A percentile compares a stretch with the other conserved stretches of the same genome.
These are phyloP conservation scores for Boletus vermiculosoides DNA, from an alignment of 768 basidiomycete species.

Conservation along the genomic window DNA sequence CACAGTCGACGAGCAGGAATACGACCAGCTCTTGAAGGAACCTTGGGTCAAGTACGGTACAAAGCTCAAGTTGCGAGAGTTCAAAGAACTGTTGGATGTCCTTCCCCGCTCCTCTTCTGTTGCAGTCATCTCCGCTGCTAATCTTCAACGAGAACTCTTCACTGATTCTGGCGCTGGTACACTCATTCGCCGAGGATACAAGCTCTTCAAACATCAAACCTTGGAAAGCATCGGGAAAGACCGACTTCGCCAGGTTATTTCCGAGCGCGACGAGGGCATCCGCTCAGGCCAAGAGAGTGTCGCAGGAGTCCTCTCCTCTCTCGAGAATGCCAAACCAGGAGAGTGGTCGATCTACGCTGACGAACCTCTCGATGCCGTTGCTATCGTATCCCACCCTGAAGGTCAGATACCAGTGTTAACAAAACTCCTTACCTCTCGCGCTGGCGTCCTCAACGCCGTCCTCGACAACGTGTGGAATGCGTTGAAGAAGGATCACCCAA, in stretches of 20 bases:
- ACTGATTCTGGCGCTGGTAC: conserved; percentile 98
- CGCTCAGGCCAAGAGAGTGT: conserved; percentile 80
- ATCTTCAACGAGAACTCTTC: conserved; percentile 96
- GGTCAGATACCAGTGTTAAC: conserved; percentile 90
- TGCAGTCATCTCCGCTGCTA: conserved; percentile 91
- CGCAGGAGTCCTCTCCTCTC: conserved; percentile 65
- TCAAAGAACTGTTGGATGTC: conserved; percentile 97
- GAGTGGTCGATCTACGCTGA: conserved; percentile 98
- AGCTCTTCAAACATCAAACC: conserved; percentile 85
- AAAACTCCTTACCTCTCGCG: conserved; percentile 85
- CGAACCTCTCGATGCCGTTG: conserved; percentile 93
- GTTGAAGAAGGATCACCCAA: conserved; percentile 92
- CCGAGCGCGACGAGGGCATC: conserved; percentile 94
- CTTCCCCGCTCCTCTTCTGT: conserved; percentile 98
- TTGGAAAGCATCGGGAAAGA: conserved; percentile 88
- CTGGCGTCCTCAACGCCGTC: conserved; percentile 90
- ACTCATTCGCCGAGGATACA: conserved; percentile 97
- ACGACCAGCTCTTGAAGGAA: conserved; percentile 94
- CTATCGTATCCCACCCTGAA: conserved; percentile 88
- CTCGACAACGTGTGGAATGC: conserved; percentile 96
- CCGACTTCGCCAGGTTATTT: conserved; percentile 90
- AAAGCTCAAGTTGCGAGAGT: conserved; percentile 97
- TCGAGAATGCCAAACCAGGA: conserved; percentile 68
- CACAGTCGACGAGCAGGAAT: conserved; percentile 58
- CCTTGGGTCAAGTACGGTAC: conserved; percentile 99